Evolutionary conservation across 306 rosid species (phyloP).

Genomic region (Quercus agrifolia): DNA sequence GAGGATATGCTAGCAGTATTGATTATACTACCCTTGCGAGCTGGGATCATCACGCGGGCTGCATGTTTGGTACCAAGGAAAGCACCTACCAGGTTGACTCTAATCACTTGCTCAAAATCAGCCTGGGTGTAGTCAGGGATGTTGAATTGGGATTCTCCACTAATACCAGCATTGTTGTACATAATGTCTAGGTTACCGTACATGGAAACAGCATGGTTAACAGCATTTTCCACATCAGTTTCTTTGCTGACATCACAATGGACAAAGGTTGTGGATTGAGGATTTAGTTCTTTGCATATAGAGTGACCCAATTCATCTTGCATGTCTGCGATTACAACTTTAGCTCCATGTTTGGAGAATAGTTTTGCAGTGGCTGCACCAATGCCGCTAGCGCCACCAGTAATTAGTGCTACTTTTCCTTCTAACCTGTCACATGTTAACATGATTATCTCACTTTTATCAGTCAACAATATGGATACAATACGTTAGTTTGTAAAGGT

Average conservation of each 20-base stretch:
- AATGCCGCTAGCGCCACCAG: too few species aligned
- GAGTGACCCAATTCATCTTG: too few species aligned
- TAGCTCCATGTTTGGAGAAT: too few species aligned
- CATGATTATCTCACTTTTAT: background rate
- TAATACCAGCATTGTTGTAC: conserved; percentile 49
- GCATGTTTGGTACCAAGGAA: conserved; percentile 53
- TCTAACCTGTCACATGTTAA: background rate
- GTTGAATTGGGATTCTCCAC: background rate
- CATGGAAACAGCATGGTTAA: conserved; percentile 20
- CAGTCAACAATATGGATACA: conserved; percentile 19
- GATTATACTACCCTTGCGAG: conserved; percentile 34
- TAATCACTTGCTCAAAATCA: conserved; percentile 39
- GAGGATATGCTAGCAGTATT: conserved; percentile 29
- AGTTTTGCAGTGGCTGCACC: too few species aligned
- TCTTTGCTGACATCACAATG: conserved; percentile 51
- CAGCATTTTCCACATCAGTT: conserved; percentile 23
- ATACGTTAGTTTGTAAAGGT: too few species aligned
- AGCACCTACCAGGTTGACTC: conserved; percentile 29
- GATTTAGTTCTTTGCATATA: too few species aligned
- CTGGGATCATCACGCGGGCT: background rate
- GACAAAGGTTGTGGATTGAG: background rate
- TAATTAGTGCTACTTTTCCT: too few species aligned
- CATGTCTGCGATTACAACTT: too few species aligned
- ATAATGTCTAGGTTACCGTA: conserved; percentile 56
- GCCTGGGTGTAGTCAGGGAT: conserved; percentile 4